Conservation (phyloP, 768 basidiomycete genomes). For the Suillus hirtellus region DNA sequence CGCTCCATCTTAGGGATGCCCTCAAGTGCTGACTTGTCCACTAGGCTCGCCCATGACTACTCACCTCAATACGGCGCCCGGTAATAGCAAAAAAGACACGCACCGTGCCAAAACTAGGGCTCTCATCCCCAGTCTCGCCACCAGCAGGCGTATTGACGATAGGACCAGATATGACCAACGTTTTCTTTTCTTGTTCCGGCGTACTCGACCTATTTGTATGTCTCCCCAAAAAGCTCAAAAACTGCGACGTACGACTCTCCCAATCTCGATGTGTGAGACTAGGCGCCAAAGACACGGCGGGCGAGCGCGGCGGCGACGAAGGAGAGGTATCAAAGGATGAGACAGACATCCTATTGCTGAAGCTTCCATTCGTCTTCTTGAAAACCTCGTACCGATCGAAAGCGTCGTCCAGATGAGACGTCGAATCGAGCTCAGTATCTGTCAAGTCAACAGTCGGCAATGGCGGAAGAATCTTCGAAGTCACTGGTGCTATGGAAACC, state of each 20-base stretch:
- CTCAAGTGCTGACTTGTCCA: slow-evolving; percentile 80
- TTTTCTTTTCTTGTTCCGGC: slow-evolving; percentile 47
- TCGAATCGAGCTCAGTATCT: slow-evolving; percentile 34
- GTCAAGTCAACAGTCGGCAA: slow-evolving; percentile 39
- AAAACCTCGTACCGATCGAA: slow-evolving; percentile 90
- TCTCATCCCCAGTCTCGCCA: slow-evolving; percentile 41
- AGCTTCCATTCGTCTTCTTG: slow-evolving; percentile 48
- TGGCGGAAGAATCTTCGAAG: slow-evolving; percentile 57
- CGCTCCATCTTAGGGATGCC: slow-evolving; percentile 79
- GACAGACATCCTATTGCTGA: slow-evolving; percentile 59
- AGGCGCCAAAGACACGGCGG: slow-evolving; percentile 32
- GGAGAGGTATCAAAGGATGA: slow-evolving; percentile 54
- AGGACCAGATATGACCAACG: slow-evolving; percentile 68
- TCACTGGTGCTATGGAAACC: slow-evolving; percentile 15
- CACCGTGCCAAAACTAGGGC: slow-evolving; percentile 4
- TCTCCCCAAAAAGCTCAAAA: slow-evolving; percentile 66
- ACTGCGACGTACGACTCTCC: slow-evolving; percentile 43
- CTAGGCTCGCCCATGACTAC: slow-evolving; percentile 91
- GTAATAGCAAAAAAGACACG: slow-evolving; percentile 5
- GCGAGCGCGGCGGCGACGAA: slow-evolving; percentile 44
- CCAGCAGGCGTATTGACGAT: slow-evolving; percentile 49
- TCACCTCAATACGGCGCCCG: slow-evolving; percentile 7
- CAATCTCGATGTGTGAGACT: slow-evolving; percentile 33
- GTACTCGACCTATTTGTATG: slow-evolving; percentile 40
- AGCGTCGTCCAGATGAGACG: slow-evolving; percentile 69